Evolutionary conservation across 768 basidiomycete genomes (phyloP), one percentile per base, ranked within the genome.

Genomic region (Dendrothele bispora): DNA sequence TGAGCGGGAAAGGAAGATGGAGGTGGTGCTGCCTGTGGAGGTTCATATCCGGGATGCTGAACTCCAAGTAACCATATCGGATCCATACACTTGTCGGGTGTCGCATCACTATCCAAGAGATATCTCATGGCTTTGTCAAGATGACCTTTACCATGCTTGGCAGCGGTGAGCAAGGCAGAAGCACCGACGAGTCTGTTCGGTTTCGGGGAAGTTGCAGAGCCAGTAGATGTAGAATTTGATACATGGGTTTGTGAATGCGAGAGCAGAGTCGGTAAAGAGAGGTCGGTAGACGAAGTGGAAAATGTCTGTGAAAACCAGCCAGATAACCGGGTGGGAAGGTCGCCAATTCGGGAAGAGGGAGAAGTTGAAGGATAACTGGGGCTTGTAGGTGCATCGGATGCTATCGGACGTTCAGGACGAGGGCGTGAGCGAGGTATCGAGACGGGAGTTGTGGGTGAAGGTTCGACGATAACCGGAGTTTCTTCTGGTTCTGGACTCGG

Each of bases 1-100:
- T 40, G 14, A 39, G 30, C 35, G 24, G 32, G 38, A 36, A 46
- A 51, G 18, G 59, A 52, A 37, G 51, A 46, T 35, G 34, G 50
- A 11, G 46, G 57, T 34, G 30, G 55, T 17, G 48, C 51, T 22
- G 57, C 46, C 14, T 55, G 58, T 0, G 71, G 56, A 4, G 72
- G 69, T 27, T 87, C 88, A 55, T 84, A 90, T 1, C 89, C 90
- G 3, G 81, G 77, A 51, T 93, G 92, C 53, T 80, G 75, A 3
- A 92, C 83, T 30, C 94, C 95, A 20, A 97, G 74, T 2, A 97
- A 67, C 93, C 93, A 97, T 24, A 98, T 95, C 0, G 86, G 79
- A 17, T 94, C 90, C 0, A 77, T 60, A 45, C 83, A 93, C 59
- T 78, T 84, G 63, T 97, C 93, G 2, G 89, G 91, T 3, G 78